These are phyloP conservation scores for Russula sp. DNA, from an alignment of 768 basidiomycete species.

Conservation along the genomic window DNA sequence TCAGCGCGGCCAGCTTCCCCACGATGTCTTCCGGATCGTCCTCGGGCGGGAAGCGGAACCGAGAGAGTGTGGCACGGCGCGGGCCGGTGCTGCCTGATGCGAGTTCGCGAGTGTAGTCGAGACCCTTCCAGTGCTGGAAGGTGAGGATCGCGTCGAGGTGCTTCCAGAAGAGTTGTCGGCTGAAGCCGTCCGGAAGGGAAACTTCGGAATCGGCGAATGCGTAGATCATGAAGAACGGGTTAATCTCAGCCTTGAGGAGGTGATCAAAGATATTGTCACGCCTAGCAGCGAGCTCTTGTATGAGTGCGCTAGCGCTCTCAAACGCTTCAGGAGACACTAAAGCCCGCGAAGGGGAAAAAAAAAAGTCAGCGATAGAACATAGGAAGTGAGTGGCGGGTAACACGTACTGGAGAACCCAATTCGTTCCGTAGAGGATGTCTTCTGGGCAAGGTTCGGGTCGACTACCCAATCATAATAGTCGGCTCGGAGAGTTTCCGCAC, in stretches of 20 bases:
- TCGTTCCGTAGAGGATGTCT: not conserved
- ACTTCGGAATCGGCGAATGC: constrained; percentile 5
- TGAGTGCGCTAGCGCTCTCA: not conserved
- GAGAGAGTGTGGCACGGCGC: not conserved
- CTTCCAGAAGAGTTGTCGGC: constrained; percentile 7
- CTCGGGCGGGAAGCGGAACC: not conserved
- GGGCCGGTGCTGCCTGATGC: not conserved
- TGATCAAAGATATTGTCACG: not conserved
- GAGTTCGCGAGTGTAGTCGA: not conserved
- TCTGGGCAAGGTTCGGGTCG: not conserved
- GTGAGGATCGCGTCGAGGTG: constrained; percentile 2
- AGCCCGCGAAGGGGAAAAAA: not conserved
- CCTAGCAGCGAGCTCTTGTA: not conserved
- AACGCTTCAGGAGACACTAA: not conserved
- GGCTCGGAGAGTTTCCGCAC: not conserved
- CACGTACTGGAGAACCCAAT: constrained; percentile 7
- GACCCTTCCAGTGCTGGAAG: not conserved
- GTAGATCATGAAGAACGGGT: constrained; percentile 14
- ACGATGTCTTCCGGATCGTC: not conserved
- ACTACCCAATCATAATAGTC: not conserved
- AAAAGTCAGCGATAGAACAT: not conserved
- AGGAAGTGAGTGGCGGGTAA: not conserved
- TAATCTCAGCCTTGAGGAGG: not conserved
- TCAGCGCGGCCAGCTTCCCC: not conserved
- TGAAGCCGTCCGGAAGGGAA: not conserved